A percentile compares a stretch with the other conserved stretches of the same genome.
These are phyloP conservation scores for Rhynchosporium secalis DNA, from an alignment of 2,329 filamentous ascomycete species.

Conservation along the genomic window DNA sequence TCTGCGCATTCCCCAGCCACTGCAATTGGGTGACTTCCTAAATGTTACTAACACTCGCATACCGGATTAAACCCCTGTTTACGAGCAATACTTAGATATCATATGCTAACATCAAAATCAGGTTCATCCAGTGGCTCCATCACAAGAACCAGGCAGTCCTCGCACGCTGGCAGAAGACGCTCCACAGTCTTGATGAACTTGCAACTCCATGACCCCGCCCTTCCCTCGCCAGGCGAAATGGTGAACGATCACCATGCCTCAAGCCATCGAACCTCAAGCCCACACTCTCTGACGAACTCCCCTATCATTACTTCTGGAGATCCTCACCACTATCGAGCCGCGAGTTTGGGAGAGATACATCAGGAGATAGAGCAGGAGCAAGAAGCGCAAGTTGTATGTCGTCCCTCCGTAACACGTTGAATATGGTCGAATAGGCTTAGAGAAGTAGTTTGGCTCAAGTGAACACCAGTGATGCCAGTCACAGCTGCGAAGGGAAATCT, in stretches of 20 bases:
- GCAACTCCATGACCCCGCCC: conserved; percentile 67
- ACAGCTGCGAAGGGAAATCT: background rate
- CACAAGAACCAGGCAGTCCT: conserved; percentile 47
- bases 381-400: conserved; percentile 70
- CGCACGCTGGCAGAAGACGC: conserved; percentile 57
- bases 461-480: background rate
- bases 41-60: background rate
- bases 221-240: conserved; percentile 71
- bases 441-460: background rate
- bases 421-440: no score
- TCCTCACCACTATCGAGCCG: conserved; percentile 64
- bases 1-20: background rate
- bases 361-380: conserved; percentile 79
- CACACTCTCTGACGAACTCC: conserved; percentile 50
- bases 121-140: conserved; percentile 53
- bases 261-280: conserved; percentile 44
- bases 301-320: conserved; percentile 47
- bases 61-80: background rate
- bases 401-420: background rate
- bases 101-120: conserved; percentile 19
- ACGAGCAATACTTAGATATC: background rate
- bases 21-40: conserved; percentile 6
- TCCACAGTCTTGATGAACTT: conserved; percentile 73
- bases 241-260: conserved; percentile 47
- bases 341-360: conserved; percentile 74